phyloP scores from a whole-genome alignment of 2,329 filamentous ascomycete species.

The Penicillium sp. region DNA sequence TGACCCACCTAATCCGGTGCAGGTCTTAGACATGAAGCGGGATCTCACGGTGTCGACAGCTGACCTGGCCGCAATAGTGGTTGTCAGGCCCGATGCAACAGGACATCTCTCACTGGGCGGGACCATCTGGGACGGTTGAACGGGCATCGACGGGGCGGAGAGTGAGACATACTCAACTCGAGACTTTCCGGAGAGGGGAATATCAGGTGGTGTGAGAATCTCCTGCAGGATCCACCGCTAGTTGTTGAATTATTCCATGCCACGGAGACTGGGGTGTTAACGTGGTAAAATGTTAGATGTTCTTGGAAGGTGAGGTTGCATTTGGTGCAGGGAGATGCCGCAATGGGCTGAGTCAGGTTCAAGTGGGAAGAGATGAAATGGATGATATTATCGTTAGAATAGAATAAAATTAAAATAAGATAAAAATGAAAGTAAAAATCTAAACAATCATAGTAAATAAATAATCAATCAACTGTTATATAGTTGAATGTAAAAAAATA shows the following conservation, averaged over 20 bases:
- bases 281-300: background rate
- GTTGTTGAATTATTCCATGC: background rate
- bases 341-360: background rate
- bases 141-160: constrained; percentile 8
- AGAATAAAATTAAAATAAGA: no score
- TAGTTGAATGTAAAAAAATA: no score
- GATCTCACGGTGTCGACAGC: background rate
- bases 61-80: constrained; percentile 1
- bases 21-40: constrained; percentile 22
- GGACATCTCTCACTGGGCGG: constrained; percentile 11
- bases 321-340: background rate
- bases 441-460: no score
- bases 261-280: background rate
- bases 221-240: constrained; percentile 6
- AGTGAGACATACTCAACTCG: constrained; percentile 22
- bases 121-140: constrained; percentile 15
- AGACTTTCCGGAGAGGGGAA: constrained; percentile 4
- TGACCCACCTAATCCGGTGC: constrained; percentile 6
- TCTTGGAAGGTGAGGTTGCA: constrained; percentile 18
- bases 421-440: background rate
- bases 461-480: no score
- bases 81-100: background rate
- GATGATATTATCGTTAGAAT: background rate
- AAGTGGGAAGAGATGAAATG: background rate
- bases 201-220: constrained; percentile 11